These are phyloP conservation scores for Phytopythium ostracodes DNA, from an alignment of 352 stramenopile genomes.

Conservation along the genomic window DNA sequence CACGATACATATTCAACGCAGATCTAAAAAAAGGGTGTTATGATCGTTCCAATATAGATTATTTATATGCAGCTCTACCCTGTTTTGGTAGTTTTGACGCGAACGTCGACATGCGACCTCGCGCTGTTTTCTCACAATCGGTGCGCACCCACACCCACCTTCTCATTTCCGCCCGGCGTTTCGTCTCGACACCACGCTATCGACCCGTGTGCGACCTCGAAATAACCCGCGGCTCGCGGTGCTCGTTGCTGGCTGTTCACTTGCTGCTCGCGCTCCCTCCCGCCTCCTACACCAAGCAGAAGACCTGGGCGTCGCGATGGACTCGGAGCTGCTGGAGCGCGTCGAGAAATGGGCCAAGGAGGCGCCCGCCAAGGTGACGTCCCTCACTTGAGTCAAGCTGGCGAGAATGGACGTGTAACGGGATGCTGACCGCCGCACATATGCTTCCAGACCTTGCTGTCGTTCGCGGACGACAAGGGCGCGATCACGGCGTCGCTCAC, in stretches of 20 bases:
- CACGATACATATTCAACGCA: too few species aligned
- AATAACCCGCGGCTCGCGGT: neutral
- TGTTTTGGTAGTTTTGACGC: neutral
- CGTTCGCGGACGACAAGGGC: constrained; percentile 75
- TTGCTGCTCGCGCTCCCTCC: neutral
- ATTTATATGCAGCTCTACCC: too few species aligned
- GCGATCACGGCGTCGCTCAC: constrained; percentile 44
- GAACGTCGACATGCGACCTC: neutral
- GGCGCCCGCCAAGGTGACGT: constrained; percentile 41
- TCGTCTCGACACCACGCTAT: neutral
- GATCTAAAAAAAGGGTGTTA: too few species aligned
- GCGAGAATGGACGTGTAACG: neutral
- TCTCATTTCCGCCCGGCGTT: neutral
- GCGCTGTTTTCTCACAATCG: neutral
- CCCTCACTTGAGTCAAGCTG: constrained; percentile 5
- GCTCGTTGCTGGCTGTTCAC: neutral
- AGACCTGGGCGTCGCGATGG: constrained; percentile 26
- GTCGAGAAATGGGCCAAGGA: constrained; percentile 75
- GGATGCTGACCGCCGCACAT: neutral
- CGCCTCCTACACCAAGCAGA: neutral
- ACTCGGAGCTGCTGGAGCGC: constrained; percentile 68
- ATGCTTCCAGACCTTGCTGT: constrained; percentile 23
- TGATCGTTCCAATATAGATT: too few species aligned
- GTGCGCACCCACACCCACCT: neutral
- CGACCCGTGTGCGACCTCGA: too few species aligned